These are phyloP conservation scores for Fraxinus excelsior DNA, from an alignment of 257 asterid species.

Conservation along the genomic window DNA sequence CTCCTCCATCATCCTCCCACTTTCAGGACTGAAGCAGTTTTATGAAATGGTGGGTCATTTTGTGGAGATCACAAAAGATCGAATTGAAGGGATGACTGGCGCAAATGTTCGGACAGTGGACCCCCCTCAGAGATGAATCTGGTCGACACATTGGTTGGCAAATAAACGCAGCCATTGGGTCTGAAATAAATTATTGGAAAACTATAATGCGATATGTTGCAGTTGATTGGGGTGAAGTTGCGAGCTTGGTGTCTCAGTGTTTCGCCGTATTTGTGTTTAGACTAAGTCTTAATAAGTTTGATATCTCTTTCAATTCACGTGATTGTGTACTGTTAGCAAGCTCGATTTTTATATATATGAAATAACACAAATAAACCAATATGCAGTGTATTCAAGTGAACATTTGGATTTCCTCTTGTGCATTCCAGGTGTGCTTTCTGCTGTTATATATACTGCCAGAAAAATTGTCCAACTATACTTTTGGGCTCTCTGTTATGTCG, in stretches of 20 bases:
- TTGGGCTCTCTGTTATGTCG: background rate
- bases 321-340: background rate
- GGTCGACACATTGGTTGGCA: slow-evolving; percentile 28
- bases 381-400: background rate
- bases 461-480: background rate
- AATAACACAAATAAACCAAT: background rate
- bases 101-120: slow-evolving; percentile 90
- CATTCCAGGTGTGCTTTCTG: background rate
- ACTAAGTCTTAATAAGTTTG: slow-evolving; percentile 34
- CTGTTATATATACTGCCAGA: background rate
- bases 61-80: slow-evolving; percentile 87
- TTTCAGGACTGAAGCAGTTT: slow-evolving; percentile 89
- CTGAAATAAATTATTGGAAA: slow-evolving; percentile 23
- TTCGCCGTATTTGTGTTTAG: slow-evolving; percentile 31
- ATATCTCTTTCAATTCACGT: slow-evolving; percentile 29
- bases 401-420: background rate
- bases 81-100: slow-evolving; percentile 75
- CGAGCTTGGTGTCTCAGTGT: slow-evolving; percentile 42
- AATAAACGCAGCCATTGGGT: slow-evolving; percentile 19
- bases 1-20: slow-evolving; percentile 91
- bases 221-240: slow-evolving; percentile 33
- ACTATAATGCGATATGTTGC: slow-evolving; percentile 26
- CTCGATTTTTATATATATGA: slow-evolving; percentile 3
- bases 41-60: slow-evolving; percentile 96
- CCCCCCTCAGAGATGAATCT: slow-evolving; percentile 73